Evolutionary conservation across 1,284 basidiomycete species (phyloP).

Genomic region (Melampsora americana): DNA sequence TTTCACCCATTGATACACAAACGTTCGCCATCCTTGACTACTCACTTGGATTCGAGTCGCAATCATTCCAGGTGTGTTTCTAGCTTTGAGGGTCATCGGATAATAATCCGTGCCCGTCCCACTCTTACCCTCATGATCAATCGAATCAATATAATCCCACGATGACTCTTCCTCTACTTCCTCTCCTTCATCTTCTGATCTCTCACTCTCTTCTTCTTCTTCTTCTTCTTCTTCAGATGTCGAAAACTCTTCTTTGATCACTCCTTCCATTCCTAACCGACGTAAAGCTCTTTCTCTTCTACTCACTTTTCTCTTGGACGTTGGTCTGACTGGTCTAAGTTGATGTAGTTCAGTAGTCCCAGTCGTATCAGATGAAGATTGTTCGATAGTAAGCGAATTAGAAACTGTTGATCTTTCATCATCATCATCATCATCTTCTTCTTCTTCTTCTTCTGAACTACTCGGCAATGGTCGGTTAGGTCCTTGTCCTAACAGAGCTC

Average conservation of each 20-base stretch:
- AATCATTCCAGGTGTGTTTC: constrained; percentile 32
- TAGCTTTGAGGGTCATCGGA: constrained; percentile 21
- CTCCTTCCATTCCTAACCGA: constrained; percentile 17
- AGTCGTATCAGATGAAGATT: not conserved
- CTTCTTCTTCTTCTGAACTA: not conserved
- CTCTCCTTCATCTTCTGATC: constrained; percentile 7
- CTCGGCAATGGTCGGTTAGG: not conserved
- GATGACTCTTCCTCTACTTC: not conserved
- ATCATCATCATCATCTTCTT: too few species aligned
- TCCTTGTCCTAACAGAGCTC: not conserved
- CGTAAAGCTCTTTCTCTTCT: constrained; percentile 25
- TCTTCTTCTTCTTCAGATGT: too few species aligned
- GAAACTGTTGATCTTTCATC: constrained; percentile 16
- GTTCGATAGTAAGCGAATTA: constrained; percentile 18
- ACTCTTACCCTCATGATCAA: constrained; percentile 28
- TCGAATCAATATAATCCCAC: constrained; percentile 44
- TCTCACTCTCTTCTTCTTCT: not conserved
- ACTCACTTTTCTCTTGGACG: not conserved
- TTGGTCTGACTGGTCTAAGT: not conserved
- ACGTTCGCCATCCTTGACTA: constrained; percentile 31
- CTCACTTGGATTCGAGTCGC: constrained; percentile 26
- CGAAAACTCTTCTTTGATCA: too few species aligned
- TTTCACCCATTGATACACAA: constrained; percentile 43
- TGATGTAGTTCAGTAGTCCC: too few species aligned
- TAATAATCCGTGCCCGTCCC: constrained; percentile 40